A percentile compares a stretch with the other conserved stretches of the same genome.
Conservation (phyloP, 2,329 filamentous ascomycete species). For the Fusarium setosum region DNA sequence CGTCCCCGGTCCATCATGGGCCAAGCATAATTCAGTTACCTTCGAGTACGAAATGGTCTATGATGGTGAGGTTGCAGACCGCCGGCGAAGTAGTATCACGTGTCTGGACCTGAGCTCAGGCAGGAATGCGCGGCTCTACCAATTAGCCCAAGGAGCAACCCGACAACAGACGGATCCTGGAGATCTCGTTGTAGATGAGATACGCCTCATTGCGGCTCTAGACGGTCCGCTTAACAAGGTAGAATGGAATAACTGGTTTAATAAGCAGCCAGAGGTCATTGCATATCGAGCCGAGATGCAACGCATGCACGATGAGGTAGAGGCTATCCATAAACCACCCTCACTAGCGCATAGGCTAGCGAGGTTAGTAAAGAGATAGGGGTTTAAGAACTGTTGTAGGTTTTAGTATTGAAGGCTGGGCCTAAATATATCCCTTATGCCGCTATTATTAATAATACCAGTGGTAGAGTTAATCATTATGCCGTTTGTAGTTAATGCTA, state of each 20-base stretch:
- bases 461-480: too few species aligned
- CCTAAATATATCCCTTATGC: too few species aligned
- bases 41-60: slow-evolving; percentile 2
- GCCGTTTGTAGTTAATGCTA: too few species aligned
- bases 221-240: not conserved
- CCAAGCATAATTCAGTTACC: not conserved
- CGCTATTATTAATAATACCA: too few species aligned
- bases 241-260: not conserved
- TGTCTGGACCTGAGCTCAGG: not conserved
- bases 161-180: not conserved
- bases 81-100: not conserved
- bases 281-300: not conserved
- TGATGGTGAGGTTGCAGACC: not conserved
- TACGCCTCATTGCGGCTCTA: not conserved
- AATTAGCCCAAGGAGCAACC: not conserved
- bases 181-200: not conserved
- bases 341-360: not conserved
- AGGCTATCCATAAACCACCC: not conserved
- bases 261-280: not conserved
- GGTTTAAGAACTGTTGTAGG: too few species aligned
- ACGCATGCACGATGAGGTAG: slow-evolving; percentile 7
- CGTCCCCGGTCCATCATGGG: slow-evolving; percentile 1
- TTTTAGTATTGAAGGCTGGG: too few species aligned
- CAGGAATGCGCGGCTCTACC: not conserved
- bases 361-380: not conserved